Evolutionary conservation across 306 rosid species (phyloP).

Genomic region (Corylus heterophylla): DNA sequence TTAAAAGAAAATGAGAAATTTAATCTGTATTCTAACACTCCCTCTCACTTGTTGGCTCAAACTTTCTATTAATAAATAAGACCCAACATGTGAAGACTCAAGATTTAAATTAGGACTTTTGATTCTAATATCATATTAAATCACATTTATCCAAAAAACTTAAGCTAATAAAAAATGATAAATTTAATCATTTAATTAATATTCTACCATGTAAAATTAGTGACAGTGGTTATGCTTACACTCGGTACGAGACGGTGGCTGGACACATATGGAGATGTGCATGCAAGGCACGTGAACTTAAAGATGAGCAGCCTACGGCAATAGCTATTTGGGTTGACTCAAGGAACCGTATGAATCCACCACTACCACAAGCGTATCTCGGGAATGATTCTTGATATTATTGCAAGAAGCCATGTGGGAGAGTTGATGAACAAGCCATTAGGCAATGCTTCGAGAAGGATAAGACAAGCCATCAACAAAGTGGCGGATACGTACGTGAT

Average conservation of each 20-base stretch:
- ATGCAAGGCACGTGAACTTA: slow-evolving; percentile 46
- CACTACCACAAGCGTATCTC: slow-evolving; percentile 47
- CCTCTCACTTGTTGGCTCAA: no score
- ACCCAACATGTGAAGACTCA: no score
- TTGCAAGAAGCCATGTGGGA: slow-evolving; percentile 41
- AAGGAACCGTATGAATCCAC: slow-evolving; percentile 43
- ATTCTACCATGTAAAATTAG: background rate
- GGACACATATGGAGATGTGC: slow-evolving; percentile 67
- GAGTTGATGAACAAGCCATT: slow-evolving; percentile 52
- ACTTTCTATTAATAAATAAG: no score
- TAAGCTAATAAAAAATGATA: no score
- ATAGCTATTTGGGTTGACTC: slow-evolving; percentile 44
- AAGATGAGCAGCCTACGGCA: slow-evolving; percentile 36
- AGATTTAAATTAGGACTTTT: no score
- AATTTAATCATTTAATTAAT: no score
- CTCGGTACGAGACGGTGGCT: slow-evolving; percentile 41
- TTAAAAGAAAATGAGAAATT: no score
- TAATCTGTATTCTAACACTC: no score
- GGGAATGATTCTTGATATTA: slow-evolving; percentile 58
- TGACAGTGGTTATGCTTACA: slow-evolving; percentile 25
- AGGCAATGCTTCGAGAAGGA: slow-evolving; percentile 50
- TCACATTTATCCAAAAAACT: no score
- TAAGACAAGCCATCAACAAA: slow-evolving; percentile 55
- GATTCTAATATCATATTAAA: no score
- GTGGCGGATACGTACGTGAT: slow-evolving; percentile 42